Evolutionary conservation across 2,329 filamentous ascomycete species (phyloP), one percentile per base, ranked within the genome.

Genomic region (Scortechinia acanthostroma): DNA sequence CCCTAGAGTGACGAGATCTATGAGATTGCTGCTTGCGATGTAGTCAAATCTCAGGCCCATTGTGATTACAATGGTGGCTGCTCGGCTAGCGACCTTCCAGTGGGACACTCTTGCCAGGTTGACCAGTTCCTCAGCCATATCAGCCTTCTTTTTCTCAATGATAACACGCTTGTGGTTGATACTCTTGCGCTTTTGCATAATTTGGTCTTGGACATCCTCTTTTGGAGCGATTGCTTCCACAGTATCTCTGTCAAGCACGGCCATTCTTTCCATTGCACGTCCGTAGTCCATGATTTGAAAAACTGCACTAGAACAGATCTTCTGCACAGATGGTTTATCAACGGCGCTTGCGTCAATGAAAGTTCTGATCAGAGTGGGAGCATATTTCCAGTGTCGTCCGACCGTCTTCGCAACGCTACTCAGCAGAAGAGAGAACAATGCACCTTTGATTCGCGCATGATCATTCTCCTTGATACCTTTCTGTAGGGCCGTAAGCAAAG

Each of bases 61-160:
- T 48, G 93, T 95, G 46, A 91, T 81, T 3, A 95, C 88, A 59
- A 98, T 93, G 25, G 94, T 86, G 6, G 88, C 87, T 46, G 91
- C 95, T 21, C 91, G 77, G 43, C 83, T 89, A 4, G 91, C 91
- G 54, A 95, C 91, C 69, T 95, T 97, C 93, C 93, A 98, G 58
- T 98, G 94, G 1, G 90, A 88, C 2, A 78, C 78, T 54, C 80
- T 83, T 2, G 89, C 87, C 48, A 85, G 69, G 48, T 86, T 78
- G 3, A 91, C 85, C 22, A 98, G 72, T 59, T 97, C 90, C 45
- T 88, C 70, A 0, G 91, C 88, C 21, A 98, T 68, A 3, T 79
- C 76, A 0, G 82, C 72, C 66, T 98, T 98, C 66, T 87, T 90
- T 45, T 75, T 72, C 62, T 98, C 93, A 3, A 97, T 90, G 48